Percentiles rank a stretch among this genome's conserved stretches.
phyloP scores from a whole-genome alignment of 2,329 filamentous ascomycete genomes.

The Neopestalotiopsis sp. region DNA sequence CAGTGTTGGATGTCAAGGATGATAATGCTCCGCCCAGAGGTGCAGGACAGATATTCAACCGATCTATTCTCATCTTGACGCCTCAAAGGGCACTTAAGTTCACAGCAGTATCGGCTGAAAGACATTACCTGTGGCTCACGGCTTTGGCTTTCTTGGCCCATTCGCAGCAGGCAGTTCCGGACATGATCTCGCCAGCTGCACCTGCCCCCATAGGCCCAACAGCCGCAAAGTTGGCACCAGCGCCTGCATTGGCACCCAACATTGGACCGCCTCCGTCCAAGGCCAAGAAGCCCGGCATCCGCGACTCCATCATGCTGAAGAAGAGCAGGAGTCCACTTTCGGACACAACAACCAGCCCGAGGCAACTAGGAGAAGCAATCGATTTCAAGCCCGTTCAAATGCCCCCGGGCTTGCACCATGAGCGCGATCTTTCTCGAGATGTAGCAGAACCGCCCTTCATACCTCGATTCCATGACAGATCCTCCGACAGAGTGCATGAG shows the following conservation, averaged over 20 bases:
- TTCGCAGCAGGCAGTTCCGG: conserved; percentile 80
- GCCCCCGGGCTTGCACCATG: conserved; percentile 43
- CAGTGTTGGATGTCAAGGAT: conserved; percentile 95
- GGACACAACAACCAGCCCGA: conserved; percentile 39
- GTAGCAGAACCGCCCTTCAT: conserved; percentile 76
- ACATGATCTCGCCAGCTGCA: conserved; percentile 60
- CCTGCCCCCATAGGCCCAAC: conserved; percentile 46
- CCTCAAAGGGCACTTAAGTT: conserved; percentile 95
- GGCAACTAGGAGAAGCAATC: conserved; percentile 41
- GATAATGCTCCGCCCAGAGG: conserved; percentile 85
- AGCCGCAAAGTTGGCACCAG: conserved; percentile 49
- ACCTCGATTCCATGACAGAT: conserved; percentile 69
- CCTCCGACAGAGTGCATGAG: conserved; percentile 44
- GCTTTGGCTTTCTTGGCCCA: conserved; percentile 94
- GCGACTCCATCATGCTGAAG: conserved; percentile 88
- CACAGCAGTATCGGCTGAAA: conserved; percentile 80
- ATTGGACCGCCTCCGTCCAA: conserved; percentile 56
- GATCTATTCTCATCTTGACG: conserved; percentile 93
- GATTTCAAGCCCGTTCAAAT: conserved; percentile 42
- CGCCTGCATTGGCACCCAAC: conserved; percentile 45
- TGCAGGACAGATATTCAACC: conserved; percentile 73
- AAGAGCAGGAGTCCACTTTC: conserved; percentile 68
- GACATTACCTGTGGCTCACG: conserved; percentile 94
- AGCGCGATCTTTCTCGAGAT: conserved; percentile 59
- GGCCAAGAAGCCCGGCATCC: conserved; percentile 64